phyloP scores from a whole-genome alignment of 2,329 filamentous ascomycete genomes.

The Penicillium sp. region DNA sequence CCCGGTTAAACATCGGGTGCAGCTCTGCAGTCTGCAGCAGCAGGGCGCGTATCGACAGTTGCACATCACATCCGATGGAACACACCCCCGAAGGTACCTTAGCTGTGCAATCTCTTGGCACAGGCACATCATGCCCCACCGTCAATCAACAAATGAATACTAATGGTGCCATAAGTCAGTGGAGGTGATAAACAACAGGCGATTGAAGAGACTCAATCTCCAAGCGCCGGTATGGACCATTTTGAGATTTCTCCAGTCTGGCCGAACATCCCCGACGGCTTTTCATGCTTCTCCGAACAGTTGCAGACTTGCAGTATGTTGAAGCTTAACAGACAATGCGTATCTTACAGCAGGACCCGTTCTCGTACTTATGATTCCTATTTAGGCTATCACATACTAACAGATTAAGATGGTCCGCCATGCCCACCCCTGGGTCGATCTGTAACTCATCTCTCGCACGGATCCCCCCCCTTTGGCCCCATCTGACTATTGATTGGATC shows the following conservation, averaged over 20 bases:
- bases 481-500: constrained; percentile 28
- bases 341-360: neutral
- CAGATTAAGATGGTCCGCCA: constrained; percentile 17
- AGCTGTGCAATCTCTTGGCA: too few relatives aligned
- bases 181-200: neutral
- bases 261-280: constrained; percentile 8
- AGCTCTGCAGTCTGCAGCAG: too few relatives aligned
- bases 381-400: constrained; percentile 9
- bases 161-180: neutral
- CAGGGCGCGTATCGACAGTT: constrained; percentile 15
- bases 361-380: neutral
- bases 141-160: neutral
- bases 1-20: constrained; percentile 18
- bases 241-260: constrained; percentile 11
- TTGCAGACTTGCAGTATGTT: neutral
- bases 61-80: constrained; percentile 15
- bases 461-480: constrained; percentile 19
- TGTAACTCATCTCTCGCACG: constrained; percentile 18
- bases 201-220: neutral
- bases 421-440: constrained; percentile 25
- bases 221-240: neutral
- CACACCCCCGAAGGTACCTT: too few relatives aligned
- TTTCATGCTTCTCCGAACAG: neutral
- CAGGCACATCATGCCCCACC: constrained; percentile 4
- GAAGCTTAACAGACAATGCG: neutral